Percentiles rank a stretch among this genome's conserved stretches.
Evolutionary conservation across 1,139 yeast genomes (phyloP).

Genomic region (Protomyces arabidopsidicola): DNA sequence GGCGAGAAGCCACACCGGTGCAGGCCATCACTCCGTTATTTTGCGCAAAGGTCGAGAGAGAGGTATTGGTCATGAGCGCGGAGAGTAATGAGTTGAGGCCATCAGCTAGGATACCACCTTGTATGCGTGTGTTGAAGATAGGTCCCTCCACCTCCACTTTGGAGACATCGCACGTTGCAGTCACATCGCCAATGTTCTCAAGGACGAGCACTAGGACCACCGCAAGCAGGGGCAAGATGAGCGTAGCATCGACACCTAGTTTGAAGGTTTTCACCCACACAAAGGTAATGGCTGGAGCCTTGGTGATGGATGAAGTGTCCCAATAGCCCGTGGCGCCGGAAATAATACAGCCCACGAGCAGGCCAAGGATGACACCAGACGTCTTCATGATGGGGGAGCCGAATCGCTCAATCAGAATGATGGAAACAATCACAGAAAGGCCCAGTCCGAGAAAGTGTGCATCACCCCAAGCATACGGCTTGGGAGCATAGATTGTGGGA

Average conservation of each 20-base stretch:
- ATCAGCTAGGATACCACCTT: conserved; percentile 87
- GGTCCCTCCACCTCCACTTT: conserved; percentile 77
- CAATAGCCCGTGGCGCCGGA: conserved; percentile 90
- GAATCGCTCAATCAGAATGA: conserved; percentile 71
- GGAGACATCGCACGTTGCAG: conserved; percentile 88
- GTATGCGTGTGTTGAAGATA: conserved; percentile 73
- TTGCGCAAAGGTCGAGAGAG: conserved; percentile 84
- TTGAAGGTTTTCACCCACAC: conserved; percentile 82
- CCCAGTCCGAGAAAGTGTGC: conserved; percentile 84
- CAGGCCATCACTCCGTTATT: conserved; percentile 89
- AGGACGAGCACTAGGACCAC: conserved; percentile 74
- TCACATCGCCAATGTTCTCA: conserved; percentile 90
- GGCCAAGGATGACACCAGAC: conserved; percentile 80
- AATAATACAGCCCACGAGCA: conserved; percentile 81
- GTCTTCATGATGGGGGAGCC: conserved; percentile 95
- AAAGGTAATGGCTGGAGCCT: conserved; percentile 80
- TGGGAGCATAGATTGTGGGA: conserved; percentile 47
- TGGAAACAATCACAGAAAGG: conserved; percentile 68
- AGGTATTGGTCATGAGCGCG: conserved; percentile 58
- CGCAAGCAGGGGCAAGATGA: conserved; percentile 75
- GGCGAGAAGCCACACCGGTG: conserved; percentile 82
- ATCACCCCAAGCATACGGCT: conserved; percentile 69
- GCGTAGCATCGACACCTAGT: conserved; percentile 71
- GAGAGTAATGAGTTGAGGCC: conserved; percentile 65
- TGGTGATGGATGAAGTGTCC: conserved; percentile 50